A percentile compares a stretch with the other conserved stretches of the same genome.
Evolutionary conservation across 164 flowering plant genomes (phyloP).

Genomic region (Hamamelis virginiana): DNA sequence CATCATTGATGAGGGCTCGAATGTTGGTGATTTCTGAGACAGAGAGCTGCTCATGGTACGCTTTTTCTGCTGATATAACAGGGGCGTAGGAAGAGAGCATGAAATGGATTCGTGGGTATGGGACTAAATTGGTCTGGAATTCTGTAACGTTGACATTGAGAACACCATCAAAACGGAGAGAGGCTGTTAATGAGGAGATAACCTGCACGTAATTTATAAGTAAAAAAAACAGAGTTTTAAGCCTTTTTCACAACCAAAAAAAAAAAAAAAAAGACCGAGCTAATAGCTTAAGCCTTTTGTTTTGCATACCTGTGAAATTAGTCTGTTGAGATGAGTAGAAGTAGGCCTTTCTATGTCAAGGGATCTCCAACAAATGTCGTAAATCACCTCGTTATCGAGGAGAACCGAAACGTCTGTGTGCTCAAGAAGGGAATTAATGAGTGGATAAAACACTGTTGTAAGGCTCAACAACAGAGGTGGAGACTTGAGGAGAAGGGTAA

Average conservation of each 20-base stretch:
- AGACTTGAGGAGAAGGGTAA: constrained; percentile 70
- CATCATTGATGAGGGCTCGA: constrained; percentile 68
- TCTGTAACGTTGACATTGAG: constrained; percentile 67
- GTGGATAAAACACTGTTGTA: too few relatives aligned
- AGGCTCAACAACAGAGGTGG: constrained; percentile 76
- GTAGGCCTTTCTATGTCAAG: constrained; percentile 76
- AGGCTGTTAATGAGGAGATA: constrained; percentile 64
- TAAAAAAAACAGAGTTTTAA: too few relatives aligned
- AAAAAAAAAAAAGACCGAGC: too few relatives aligned
- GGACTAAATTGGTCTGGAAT: constrained; percentile 68
- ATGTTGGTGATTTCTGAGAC: constrained; percentile 70
- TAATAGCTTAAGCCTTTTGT: too few relatives aligned
- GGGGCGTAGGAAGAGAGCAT: constrained; percentile 71
- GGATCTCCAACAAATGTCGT: too few relatives aligned
- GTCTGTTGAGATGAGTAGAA: constrained; percentile 68
- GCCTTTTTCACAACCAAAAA: too few relatives aligned
- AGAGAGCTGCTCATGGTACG: too few relatives aligned
- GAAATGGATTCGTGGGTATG: constrained; percentile 71
- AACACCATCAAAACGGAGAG: constrained; percentile 65
- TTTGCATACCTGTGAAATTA: constrained; percentile 55
- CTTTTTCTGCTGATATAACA: constrained; percentile 57
- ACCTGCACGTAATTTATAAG: too few relatives aligned
- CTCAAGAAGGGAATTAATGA: constrained; percentile 58
- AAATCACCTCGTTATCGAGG: too few relatives aligned
- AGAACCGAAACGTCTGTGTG: constrained; percentile 66